Percentiles rank a stretch among this genome's conserved stretches.
These are phyloP conservation scores for Cyphellophora europaea DNA, from an alignment of 2,329 filamentous ascomycete species.

Conservation along the genomic window DNA sequence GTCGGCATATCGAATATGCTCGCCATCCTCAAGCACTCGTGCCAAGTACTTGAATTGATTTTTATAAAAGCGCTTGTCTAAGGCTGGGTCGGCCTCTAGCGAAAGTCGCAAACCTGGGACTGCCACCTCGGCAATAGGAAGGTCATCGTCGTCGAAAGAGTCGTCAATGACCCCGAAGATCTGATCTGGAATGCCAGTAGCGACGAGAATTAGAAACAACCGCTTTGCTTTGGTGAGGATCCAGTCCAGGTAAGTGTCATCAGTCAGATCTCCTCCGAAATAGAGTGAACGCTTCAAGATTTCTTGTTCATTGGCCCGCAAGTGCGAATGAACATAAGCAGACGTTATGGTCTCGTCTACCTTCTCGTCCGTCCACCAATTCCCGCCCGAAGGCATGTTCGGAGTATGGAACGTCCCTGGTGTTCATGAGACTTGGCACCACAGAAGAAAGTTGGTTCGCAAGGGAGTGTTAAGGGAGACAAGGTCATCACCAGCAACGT, in stretches of 20 bases:
- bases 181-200: conserved; percentile 52
- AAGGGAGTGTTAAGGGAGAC: too few relatives aligned
- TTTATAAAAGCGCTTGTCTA: conserved; percentile 50
- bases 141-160: conserved; percentile 52
- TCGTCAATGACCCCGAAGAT: conserved; percentile 54
- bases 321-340: conserved; percentile 28
- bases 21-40: conserved; percentile 44
- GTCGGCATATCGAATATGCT: conserved; percentile 48
- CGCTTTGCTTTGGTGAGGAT: conserved; percentile 49
- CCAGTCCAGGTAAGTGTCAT: conserved; percentile 52
- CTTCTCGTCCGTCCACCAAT: conserved; percentile 37
- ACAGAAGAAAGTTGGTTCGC: too few relatives aligned
- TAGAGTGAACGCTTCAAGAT: conserved; percentile 25
- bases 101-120: conserved; percentile 46
- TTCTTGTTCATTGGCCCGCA: conserved; percentile 25
- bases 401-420: too few relatives aligned
- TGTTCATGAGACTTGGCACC: too few relatives aligned
- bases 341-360: conserved; percentile 32
- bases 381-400: background rate
- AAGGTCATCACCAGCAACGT: too few relatives aligned
- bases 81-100: conserved; percentile 36
- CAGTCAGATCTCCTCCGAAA: conserved; percentile 34
- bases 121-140: conserved; percentile 47
- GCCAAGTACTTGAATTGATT: conserved; percentile 51
- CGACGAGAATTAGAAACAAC: conserved; percentile 49